Percentiles rank a stretch among this genome's conserved stretches.
These are phyloP conservation scores for Bertia moriformis DNA, from an alignment of 2,329 filamentous ascomycete species.

Conservation along the genomic window DNA sequence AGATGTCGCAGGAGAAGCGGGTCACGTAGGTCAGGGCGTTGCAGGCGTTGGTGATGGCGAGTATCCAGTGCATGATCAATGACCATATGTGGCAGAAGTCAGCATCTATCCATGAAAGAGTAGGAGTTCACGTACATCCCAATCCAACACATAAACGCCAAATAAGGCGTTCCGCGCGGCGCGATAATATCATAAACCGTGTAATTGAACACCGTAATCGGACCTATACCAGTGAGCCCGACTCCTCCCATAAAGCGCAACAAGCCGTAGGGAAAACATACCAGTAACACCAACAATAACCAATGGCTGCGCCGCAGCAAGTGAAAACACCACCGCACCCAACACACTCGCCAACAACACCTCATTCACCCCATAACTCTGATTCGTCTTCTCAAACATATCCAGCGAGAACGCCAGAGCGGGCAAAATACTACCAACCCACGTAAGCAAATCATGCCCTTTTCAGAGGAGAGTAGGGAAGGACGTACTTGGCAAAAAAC, in stretches of 20 bases:
- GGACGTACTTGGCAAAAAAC: slow-evolving; percentile 52
- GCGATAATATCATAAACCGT: slow-evolving; percentile 53
- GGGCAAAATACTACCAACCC: slow-evolving; percentile 37
- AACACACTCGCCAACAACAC: slow-evolving; percentile 48
- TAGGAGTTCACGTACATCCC: slow-evolving; percentile 28
- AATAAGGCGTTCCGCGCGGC: slow-evolving; percentile 43
- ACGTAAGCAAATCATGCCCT: not conserved
- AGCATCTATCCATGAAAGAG: not conserved
- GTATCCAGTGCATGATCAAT: slow-evolving; percentile 46
- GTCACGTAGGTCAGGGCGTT: slow-evolving; percentile 51
- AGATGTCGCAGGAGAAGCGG: slow-evolving; percentile 52
- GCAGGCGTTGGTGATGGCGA: slow-evolving; percentile 50
- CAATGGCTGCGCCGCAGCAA: slow-evolving; percentile 47
- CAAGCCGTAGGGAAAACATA: slow-evolving; percentile 8
- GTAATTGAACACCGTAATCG: slow-evolving; percentile 55
- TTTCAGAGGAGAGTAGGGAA: slow-evolving; percentile 2
- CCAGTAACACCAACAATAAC: slow-evolving; percentile 55
- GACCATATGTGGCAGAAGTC: slow-evolving; percentile 32
- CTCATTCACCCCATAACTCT: slow-evolving; percentile 53
- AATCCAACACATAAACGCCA: slow-evolving; percentile 54
- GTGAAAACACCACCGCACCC: slow-evolving; percentile 43
- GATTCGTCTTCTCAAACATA: slow-evolving; percentile 51
- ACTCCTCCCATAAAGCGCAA: too few species aligned
- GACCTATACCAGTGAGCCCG: slow-evolving; percentile 20
- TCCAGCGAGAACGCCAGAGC: slow-evolving; percentile 52